phyloP scores from a whole-genome alignment of 768 basidiomycete genomes.

The Hemileccinum impolitum region DNA sequence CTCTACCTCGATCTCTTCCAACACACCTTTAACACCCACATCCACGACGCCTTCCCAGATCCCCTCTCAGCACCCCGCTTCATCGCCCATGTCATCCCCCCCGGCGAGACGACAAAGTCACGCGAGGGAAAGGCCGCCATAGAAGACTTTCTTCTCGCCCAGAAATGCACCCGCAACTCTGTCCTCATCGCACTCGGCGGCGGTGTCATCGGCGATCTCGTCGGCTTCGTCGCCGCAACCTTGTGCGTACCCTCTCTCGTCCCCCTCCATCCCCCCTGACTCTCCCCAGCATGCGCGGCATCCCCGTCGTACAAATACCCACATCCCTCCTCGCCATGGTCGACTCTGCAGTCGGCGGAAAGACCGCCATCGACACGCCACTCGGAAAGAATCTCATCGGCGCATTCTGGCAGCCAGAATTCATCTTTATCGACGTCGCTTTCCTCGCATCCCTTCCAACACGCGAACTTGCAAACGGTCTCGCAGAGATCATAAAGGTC shows the following conservation, averaged over 20 bases:
- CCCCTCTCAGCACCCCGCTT: constrained; percentile 53
- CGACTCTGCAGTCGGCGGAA: constrained; percentile 95
- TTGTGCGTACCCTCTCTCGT: constrained; percentile 60
- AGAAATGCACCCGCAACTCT: constrained; percentile 89
- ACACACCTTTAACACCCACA: constrained; percentile 54
- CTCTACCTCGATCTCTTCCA: constrained; percentile 72
- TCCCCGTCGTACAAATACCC: constrained; percentile 93
- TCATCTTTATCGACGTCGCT: constrained; percentile 95
- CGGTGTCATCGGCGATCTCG: constrained; percentile 95
- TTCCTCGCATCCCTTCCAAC: constrained; percentile 91
- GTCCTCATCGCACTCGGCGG: constrained; percentile 93
- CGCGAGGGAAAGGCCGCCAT: constrained; percentile 88
- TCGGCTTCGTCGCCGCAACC: constrained; percentile 95
- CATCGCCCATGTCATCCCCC: constrained; percentile 73
- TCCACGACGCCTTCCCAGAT: constrained; percentile 22
- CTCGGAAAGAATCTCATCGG: constrained; percentile 99
- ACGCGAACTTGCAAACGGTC: constrained; percentile 96
- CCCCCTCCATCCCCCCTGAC: background rate
- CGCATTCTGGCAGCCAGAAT: constrained; percentile 97
- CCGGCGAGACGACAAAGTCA: constrained; percentile 92
- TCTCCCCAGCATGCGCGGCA: constrained; percentile 86
- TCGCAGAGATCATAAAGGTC: constrained; percentile 98
- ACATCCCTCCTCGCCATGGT: constrained; percentile 98
- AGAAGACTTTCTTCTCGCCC: constrained; percentile 87
- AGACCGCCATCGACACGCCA: constrained; percentile 98